Percentiles rank a stretch among this genome's conserved stretches.
These are phyloP conservation scores for Colletotrichum higginsianum DNA, from an alignment of 2,329 filamentous ascomycete species.

Conservation along the genomic window DNA sequence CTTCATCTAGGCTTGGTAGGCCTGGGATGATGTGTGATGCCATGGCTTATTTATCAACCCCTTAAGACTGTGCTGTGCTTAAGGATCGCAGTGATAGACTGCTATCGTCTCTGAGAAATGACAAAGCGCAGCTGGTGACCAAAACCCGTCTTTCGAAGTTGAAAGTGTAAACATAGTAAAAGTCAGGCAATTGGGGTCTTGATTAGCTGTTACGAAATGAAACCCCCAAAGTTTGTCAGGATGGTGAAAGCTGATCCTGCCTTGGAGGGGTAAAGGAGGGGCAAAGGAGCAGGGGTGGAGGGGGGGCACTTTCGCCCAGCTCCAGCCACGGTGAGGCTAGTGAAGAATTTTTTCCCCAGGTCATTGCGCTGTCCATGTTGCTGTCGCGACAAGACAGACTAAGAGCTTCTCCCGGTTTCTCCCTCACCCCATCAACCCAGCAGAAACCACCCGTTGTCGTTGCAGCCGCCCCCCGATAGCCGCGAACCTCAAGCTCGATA, in stretches of 20 bases:
- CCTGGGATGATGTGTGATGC: too few relatives aligned
- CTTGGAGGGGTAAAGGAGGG: constrained; percentile 41
- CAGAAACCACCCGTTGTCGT: constrained; percentile 2
- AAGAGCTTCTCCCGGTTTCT: constrained; percentile 41
- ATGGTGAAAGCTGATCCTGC: not conserved
- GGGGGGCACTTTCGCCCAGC: constrained; percentile 8
- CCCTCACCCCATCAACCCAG: constrained; percentile 24
- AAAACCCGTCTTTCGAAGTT: not conserved
- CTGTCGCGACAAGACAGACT: constrained; percentile 32
- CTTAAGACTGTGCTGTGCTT: too few relatives aligned
- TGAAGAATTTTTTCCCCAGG: constrained; percentile 37
- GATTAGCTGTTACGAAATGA: not conserved
- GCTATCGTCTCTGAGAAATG: too few relatives aligned
- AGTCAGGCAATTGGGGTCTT: not conserved
- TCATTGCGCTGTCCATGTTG: constrained; percentile 25
- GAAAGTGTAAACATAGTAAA: constrained; percentile 3
- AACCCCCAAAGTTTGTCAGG: not conserved
- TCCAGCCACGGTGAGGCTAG: constrained; percentile 39
- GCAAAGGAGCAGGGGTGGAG: constrained; percentile 27
- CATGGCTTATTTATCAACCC: too few relatives aligned
- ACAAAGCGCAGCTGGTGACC: not conserved
- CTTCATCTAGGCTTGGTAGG: too few relatives aligned
- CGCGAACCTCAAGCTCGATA: constrained; percentile 31
- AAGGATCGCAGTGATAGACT: too few relatives aligned
- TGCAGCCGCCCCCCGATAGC: constrained; percentile 20